Conservation (phyloP, 2,329 filamentous ascomycete genomes). For the Xylaria sp. region DNA sequence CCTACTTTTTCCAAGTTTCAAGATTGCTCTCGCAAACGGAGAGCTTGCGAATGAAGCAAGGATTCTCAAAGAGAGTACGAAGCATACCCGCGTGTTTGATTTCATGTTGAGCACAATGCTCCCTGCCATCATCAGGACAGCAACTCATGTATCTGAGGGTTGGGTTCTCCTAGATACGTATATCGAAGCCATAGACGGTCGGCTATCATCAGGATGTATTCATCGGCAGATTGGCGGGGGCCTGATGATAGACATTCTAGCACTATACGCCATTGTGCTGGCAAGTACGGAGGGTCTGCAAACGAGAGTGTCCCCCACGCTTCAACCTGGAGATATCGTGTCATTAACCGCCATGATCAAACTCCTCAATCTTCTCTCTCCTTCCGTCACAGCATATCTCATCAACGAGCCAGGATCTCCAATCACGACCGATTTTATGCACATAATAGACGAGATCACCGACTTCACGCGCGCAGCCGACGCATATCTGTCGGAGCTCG, state of each 20-base stretch:
- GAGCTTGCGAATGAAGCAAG: constrained; percentile 58
- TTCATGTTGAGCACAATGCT: constrained; percentile 65
- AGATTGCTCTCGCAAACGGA: constrained; percentile 61
- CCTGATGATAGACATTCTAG: constrained; percentile 49
- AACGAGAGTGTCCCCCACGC: constrained; percentile 27
- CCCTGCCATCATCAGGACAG: constrained; percentile 60
- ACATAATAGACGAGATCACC: constrained; percentile 39
- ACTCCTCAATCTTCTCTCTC: constrained; percentile 46
- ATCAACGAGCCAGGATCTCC: constrained; percentile 42
- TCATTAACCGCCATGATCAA: constrained; percentile 40
- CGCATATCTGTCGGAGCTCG: constrained; percentile 37
- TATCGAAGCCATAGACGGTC: constrained; percentile 53
- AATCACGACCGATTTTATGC: constrained; percentile 32
- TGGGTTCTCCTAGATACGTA: constrained; percentile 65
- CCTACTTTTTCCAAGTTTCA: constrained; percentile 67
- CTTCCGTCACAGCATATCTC: constrained; percentile 44
- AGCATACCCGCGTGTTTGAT: constrained; percentile 54
- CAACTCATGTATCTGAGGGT: constrained; percentile 49
- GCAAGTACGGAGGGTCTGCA: constrained; percentile 45
- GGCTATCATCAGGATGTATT: constrained; percentile 51
- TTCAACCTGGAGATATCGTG: constrained; percentile 43
- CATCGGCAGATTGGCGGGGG: constrained; percentile 53
- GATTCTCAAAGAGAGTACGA: constrained; percentile 62
- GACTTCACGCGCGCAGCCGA: constrained; percentile 43
- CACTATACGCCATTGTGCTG: constrained; percentile 49